Percentiles rank a stretch among this genome's conserved stretches.
phyloP scores from a whole-genome alignment of 192 early-diverging fungal genomes.

The Coemansia biformis region DNA sequence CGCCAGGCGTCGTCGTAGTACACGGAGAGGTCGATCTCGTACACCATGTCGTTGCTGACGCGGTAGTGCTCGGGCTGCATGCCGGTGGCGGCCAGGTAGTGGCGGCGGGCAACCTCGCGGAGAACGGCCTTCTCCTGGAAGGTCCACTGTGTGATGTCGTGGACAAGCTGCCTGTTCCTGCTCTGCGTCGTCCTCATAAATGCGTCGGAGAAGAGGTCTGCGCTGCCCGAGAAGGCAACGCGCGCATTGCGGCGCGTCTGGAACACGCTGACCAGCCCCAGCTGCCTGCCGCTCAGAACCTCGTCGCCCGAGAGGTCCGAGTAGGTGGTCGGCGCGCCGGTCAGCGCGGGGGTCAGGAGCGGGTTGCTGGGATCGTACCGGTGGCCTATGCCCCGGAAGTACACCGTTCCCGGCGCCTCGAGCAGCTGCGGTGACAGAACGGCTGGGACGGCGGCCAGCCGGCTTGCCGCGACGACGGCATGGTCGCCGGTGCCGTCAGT shows the following conservation, averaged over 20 bases:
- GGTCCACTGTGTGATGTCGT: constrained; percentile 77
- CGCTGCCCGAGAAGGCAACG: constrained; percentile 74
- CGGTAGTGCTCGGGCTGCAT: constrained; percentile 72
- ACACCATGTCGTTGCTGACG: constrained; percentile 90
- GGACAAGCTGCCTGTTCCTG: constrained; percentile 71
- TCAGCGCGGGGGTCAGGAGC: constrained; percentile 59
- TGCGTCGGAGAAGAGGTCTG: constrained; percentile 75
- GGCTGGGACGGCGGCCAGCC: constrained; percentile 38
- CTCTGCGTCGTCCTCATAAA: constrained; percentile 38
- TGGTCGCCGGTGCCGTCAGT: constrained; percentile 49
- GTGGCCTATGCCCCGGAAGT: constrained; percentile 79
- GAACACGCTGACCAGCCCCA: constrained; percentile 75
- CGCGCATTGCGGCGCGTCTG: constrained; percentile 89
- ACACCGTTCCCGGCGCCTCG: constrained; percentile 8
- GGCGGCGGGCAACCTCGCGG: constrained; percentile 52
- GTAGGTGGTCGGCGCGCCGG: constrained; percentile 59
- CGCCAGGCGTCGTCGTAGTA: constrained; percentile 74
- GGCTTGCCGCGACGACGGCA: constrained; percentile 52
- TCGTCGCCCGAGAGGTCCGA: constrained; percentile 23
- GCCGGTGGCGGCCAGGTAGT: constrained; percentile 58
- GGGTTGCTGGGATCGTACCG: constrained; percentile 60
- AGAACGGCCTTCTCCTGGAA: constrained; percentile 90
- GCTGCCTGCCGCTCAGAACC: constrained; percentile 53
- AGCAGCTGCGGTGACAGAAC: constrained; percentile 23
- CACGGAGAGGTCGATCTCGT: constrained; percentile 74